phyloP scores from a whole-genome alignment of 2,329 filamentous ascomycete genomes.

The Parastagonospora avenae region DNA sequence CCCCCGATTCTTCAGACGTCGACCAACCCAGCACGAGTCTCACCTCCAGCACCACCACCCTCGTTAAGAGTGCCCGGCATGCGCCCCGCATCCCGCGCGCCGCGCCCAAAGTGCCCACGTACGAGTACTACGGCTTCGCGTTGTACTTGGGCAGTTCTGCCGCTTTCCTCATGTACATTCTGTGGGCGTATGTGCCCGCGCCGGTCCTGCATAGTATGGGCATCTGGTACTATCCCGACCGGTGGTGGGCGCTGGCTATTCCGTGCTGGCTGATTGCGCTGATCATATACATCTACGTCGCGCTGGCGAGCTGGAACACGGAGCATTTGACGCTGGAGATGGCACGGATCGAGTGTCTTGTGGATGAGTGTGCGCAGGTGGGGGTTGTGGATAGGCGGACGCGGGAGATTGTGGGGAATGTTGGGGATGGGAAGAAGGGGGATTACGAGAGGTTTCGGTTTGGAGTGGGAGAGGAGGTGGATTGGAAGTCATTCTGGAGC shows the following conservation, averaged over 20 bases:
- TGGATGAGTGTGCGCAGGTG: slow-evolving; percentile 87
- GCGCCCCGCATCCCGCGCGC: slow-evolving; percentile 76
- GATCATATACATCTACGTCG: slow-evolving; percentile 91
- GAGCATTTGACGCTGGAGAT: slow-evolving; percentile 84
- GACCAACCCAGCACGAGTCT: slow-evolving; percentile 56
- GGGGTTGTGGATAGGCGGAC: slow-evolving; percentile 75
- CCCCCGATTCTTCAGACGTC: slow-evolving; percentile 88
- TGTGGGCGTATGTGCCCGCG: slow-evolving; percentile 90
- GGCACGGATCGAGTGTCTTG: slow-evolving; percentile 81
- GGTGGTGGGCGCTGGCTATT: slow-evolving; percentile 96
- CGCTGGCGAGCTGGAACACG: slow-evolving; percentile 87
- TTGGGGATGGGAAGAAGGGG: slow-evolving; percentile 27
- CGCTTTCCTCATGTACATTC: slow-evolving; percentile 73
- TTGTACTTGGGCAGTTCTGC: slow-evolving; percentile 88
- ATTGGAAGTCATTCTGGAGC: slow-evolving; percentile 87
- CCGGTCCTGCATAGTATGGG: slow-evolving; percentile 91
- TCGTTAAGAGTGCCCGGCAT: slow-evolving; percentile 63
- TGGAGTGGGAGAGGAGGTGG: slow-evolving; percentile 52
- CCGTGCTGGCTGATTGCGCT: slow-evolving; percentile 88
- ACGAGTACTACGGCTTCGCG: slow-evolving; percentile 99
- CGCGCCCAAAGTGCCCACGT: slow-evolving; percentile 93
- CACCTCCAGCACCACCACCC: slow-evolving; percentile 60
- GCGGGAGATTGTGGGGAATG: slow-evolving; percentile 59
- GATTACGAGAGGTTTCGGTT: slow-evolving; percentile 38
- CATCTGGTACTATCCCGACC: slow-evolving; percentile 94